Percentiles rank a stretch among this genome's conserved stretches.
Evolutionary conservation across 2,329 filamentous ascomycete genomes (phyloP).

Genomic region (Ophiocordyceps camponoti-saundersi): DNA sequence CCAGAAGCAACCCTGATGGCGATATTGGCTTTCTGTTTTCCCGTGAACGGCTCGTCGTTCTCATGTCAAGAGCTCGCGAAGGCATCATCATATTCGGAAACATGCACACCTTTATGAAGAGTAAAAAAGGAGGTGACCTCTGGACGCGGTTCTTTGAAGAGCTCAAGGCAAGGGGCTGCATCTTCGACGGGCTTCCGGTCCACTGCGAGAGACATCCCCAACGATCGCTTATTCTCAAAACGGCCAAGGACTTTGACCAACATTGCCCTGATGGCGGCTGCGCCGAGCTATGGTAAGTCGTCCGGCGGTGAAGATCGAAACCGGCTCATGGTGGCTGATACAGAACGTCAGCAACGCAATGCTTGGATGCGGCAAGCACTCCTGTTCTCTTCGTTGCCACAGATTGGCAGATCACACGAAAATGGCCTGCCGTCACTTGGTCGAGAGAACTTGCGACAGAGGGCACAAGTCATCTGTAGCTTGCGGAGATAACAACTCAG

Average conservation of each 20-base stretch:
- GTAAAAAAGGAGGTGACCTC: slow-evolving; percentile 19
- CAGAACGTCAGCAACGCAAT: slow-evolving; percentile 20
- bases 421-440: slow-evolving; percentile 12
- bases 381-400: slow-evolving; percentile 46
- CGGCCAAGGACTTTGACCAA: slow-evolving; percentile 39
- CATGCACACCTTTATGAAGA: slow-evolving; percentile 44
- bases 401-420: slow-evolving; percentile 39
- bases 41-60: slow-evolving; percentile 51
- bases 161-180: slow-evolving; percentile 29
- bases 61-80: slow-evolving; percentile 49
- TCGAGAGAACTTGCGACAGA: slow-evolving; percentile 30
- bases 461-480: slow-evolving; percentile 28
- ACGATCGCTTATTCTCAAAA: slow-evolving; percentile 24
- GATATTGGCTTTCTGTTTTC: slow-evolving; percentile 57
- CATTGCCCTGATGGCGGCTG: slow-evolving; percentile 58
- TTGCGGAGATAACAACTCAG: slow-evolving; percentile 24
- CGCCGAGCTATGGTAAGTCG: slow-evolving; percentile 38
- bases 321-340: neutral
- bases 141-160: slow-evolving; percentile 43
- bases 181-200: slow-evolving; percentile 45
- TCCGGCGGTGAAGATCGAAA: neutral
- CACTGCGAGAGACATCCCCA: slow-evolving; percentile 42
- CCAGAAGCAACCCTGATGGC: slow-evolving; percentile 42
- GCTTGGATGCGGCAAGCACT: slow-evolving; percentile 41
- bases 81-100: slow-evolving; percentile 56